A percentile compares a stretch with the other conserved stretches of the same genome.
Conservation (phyloP, 495 filamentous ascomycete species). For the Articulospora tetracladia region DNA sequence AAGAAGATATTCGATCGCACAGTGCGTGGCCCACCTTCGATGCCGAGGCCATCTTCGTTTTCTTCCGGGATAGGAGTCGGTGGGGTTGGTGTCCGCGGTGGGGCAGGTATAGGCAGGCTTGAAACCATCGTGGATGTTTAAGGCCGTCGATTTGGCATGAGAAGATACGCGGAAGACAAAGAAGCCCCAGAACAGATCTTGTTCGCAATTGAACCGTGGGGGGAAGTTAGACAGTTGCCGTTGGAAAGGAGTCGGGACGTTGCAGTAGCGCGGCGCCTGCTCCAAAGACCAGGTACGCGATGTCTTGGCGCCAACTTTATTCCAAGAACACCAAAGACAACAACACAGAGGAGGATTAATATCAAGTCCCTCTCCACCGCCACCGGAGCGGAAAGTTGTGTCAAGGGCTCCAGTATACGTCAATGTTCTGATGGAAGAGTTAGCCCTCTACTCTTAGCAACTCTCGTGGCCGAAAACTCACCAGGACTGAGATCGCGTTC, state of each 20-base stretch:
- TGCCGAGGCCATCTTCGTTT: slow-evolving; percentile 30
- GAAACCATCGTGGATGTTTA: slow-evolving; percentile 46
- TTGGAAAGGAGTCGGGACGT: slow-evolving; percentile 8
- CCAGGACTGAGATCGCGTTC: neutral
- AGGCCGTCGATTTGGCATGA: slow-evolving; percentile 8
- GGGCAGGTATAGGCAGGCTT: slow-evolving; percentile 56
- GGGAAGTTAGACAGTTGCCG: neutral
- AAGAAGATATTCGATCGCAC: slow-evolving; percentile 38
- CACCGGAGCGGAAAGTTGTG: neutral
- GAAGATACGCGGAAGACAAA: neutral
- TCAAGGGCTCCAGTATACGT: too few species aligned
- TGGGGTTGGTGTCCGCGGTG: slow-evolving; percentile 67
- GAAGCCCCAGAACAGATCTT: neutral
- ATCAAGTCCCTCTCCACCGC: slow-evolving; percentile 4
- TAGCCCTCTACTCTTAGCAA: neutral
- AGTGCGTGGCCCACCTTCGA: slow-evolving; percentile 29
- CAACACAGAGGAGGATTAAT: neutral
- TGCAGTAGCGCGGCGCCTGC: slow-evolving; percentile 10
- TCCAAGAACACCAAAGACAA: neutral
- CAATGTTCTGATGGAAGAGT: neutral
- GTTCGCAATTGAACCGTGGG: slow-evolving; percentile 24
- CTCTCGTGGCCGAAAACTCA: neutral
- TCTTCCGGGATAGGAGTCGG: slow-evolving; percentile 51
- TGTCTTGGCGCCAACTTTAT: slow-evolving; percentile 6
- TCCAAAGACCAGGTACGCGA: slow-evolving; percentile 7